Base-by-base conservation (phyloP, 306 rosid genomes). In the Castanea mollissima region DNA sequence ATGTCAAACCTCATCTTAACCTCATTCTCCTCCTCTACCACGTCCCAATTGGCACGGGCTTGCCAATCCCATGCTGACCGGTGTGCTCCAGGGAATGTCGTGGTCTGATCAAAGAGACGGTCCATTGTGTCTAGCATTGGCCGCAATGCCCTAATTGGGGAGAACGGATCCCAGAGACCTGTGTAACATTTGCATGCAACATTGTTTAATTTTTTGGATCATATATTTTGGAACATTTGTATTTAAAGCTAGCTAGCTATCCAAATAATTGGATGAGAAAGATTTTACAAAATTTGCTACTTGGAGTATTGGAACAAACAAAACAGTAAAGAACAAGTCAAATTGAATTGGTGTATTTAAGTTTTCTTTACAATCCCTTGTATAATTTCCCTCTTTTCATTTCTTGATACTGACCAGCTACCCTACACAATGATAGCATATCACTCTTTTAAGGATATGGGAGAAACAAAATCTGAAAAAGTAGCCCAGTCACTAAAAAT, bases 101-200 rank as follows among this genome's bases (percentile, higher is more conserved):
- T 63, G 1, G 88, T 21, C 51, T 91, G 92, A 74, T 91, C 96
- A 54, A 91, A 82, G 4, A 94, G 56, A 58, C 80, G 20, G 88
- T 94, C 94, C 90, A 92, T 67, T 10, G 93, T 83, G 89, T 91
- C 91, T 9, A 94, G 85, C 89, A 94, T 89, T 56, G 89, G 96
- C 5, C 94, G 80, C 97, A 94, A 88, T 18, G 94, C 88, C 73
- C 92, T 89, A 93, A 89, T 87, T 7, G 97, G 92, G 32, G 92
- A 89, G 82, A 91, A 59, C 0, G 97, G 93, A 49, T 94, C 98
- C 69, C 92, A 65, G 13, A 92, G 31, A 9, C 97, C 98, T 92
- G 75, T 46, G 67, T 51, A 62, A 19, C 2, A 2, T 4, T 1
- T 23, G 7, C 3, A 5, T 7, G 2, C 9, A 35, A 38, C 11